Evolutionary conservation across 106 monocot species (phyloP).

Genomic region (Platanthera zijinensis): DNA sequence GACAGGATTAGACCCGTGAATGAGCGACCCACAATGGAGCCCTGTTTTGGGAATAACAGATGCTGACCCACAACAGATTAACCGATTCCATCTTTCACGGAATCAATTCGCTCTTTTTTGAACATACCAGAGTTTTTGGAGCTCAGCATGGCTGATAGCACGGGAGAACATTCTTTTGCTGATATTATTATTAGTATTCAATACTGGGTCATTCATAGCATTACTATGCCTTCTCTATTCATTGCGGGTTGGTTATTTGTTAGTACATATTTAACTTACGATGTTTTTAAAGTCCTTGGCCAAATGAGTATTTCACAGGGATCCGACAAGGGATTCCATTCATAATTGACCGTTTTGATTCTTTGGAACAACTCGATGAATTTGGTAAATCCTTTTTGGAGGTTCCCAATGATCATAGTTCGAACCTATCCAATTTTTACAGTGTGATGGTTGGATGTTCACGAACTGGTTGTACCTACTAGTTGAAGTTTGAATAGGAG

Average conservation of each 20-base stretch:
- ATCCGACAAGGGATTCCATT: background rate
- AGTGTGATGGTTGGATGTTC: background rate
- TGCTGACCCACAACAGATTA: too few relatives aligned
- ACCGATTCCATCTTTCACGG: too few relatives aligned
- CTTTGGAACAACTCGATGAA: background rate
- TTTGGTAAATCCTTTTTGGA: slow-evolving; percentile 1
- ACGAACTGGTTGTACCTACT: background rate
- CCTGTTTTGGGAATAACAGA: too few relatives aligned
- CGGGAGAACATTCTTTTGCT: background rate
- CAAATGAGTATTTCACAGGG: background rate
- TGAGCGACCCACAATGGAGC: too few relatives aligned
- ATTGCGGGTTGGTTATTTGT: background rate
- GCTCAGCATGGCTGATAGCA: too few relatives aligned
- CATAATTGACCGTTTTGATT: background rate
- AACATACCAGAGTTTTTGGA: too few relatives aligned
- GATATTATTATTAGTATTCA: background rate
- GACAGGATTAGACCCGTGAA: too few relatives aligned
- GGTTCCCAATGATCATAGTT: background rate
- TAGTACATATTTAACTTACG: background rate
- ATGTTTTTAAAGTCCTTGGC: background rate
- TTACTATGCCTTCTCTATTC: background rate
- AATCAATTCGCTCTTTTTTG: too few relatives aligned
- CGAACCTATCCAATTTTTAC: background rate
- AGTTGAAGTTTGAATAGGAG: background rate
- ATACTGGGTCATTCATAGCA: background rate